Base-by-base conservation (phyloP, 129 eudicot genomes). In the Pseudognaphalium luteoalbum region DNA sequence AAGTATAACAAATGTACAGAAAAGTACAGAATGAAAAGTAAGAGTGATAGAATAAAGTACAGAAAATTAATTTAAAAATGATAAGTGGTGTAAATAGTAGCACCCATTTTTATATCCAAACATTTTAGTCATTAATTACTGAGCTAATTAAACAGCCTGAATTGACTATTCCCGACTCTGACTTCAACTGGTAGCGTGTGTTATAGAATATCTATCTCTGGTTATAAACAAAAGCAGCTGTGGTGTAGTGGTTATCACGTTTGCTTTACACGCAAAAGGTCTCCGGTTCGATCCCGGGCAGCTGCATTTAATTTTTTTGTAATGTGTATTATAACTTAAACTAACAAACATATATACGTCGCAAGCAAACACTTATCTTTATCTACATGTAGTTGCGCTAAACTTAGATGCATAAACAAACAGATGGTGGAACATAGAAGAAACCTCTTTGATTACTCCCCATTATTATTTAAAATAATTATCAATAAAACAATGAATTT, bases 241-340 rank as follows among this genome's bases (percentile, higher is more conserved):
- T 74, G 72, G 80, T 81, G 84, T 81, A 81, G 84, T 81, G 84
- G 80, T 81, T 81, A 81, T 81, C 84, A 81, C 80, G 84, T 81
- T 81, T 41, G 80, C 70, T 60, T 81, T 81, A 81, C 84, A 81
- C 84, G 64, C 84, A 42, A 80, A 80, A 80, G 71, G 84, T 80
- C 80, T 80, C 84, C 80, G 62, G 80, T 80, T 74, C 84, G 80
- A 74, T 32, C 80, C 84, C 52, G 80, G 84, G 84, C 54, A 47
- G 54, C 54, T 47, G 54, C 54, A 47, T 0, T 14, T 0, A 1
- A 11, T 44, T 44, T 44, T 7, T 39, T 30, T 30, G 1, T 30
- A 30, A n/a, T n/a, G n/a, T n/a, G n/a, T n/a, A n/a, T n/a, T n/a
- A n/a, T n/a, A n/a, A n/a, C n/a, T n/a, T 25, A 25, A 37, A 37